Percentiles rank a stretch among this genome's conserved stretches.
phyloP scores from a whole-genome alignment of 1,284 basidiomycete genomes.

The Cryptococcus sp. region DNA sequence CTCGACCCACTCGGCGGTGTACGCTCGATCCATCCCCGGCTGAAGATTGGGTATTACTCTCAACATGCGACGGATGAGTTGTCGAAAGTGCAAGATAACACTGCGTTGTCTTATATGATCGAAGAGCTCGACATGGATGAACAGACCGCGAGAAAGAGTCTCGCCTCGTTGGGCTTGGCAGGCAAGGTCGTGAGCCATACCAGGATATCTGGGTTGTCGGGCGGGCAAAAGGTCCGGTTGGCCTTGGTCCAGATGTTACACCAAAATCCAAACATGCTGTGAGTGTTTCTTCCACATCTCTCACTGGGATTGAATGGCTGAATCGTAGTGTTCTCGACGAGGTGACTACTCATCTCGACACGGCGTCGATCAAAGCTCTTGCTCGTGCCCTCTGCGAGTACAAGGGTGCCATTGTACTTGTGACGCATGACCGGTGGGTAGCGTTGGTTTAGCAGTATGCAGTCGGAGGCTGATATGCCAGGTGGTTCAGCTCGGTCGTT shows the following conservation, averaged over 20 bases:
- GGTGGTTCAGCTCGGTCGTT: conserved; percentile 42
- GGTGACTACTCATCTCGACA: conserved; percentile 65
- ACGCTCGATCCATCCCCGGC: conserved; percentile 56
- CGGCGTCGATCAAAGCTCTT: conserved; percentile 59
- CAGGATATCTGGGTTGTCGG: conserved; percentile 52
- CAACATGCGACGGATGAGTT: conserved; percentile 21
- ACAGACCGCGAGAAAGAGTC: conserved; percentile 47
- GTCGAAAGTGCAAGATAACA: conserved; percentile 31
- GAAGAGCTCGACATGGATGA: not conserved
- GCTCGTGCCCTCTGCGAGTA: conserved; percentile 55
- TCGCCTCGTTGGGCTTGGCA: conserved; percentile 53
- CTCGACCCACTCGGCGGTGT: conserved; percentile 54
- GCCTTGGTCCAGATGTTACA: conserved; percentile 40
- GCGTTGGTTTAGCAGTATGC: conserved; percentile 5
- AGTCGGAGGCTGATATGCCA: conserved; percentile 3
- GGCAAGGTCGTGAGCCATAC: conserved; percentile 51
- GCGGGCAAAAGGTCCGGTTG: conserved; percentile 56
- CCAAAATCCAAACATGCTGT: conserved; percentile 37
- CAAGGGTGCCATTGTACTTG: conserved; percentile 57
- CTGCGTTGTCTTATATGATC: conserved; percentile 49
- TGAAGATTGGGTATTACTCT: conserved; percentile 53
- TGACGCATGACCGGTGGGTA: conserved; percentile 62
- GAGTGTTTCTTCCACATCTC: conserved; percentile 17
- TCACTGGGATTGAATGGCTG: conserved; percentile 39
- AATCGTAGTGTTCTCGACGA: conserved; percentile 60